Evolutionary conservation across 352 stramenopile genomes (phyloP), one percentile per base, ranked within the genome.

Genomic region (Globisporangium camurandrum): DNA sequence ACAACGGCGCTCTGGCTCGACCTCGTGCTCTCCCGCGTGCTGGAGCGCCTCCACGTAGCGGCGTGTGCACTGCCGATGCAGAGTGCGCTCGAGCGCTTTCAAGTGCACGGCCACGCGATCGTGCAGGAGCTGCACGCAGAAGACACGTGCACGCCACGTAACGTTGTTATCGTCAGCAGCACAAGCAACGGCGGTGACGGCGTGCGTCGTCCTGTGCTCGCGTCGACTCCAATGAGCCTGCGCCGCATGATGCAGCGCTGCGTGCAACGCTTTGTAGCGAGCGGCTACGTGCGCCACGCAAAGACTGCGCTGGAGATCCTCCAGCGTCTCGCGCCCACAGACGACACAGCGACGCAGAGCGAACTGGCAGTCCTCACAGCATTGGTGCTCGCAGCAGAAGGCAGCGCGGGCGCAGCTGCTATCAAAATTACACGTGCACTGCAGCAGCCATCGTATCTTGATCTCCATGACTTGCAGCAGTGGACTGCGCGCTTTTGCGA

Each of bases 1-100:
- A 46, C 64, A 10, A 62, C 74, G 9, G 62, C 71, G 26, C 66
- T 86, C 41, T 87, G 70, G 71, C 46, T 82, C 30, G 75, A 89
- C 5, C 31, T 89, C 19, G 65, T 43, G 17, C 57, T 75, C 48
- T 83, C 80, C 46, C 39, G 66, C 2, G 36, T 71, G 1, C 61
- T 84, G 19, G 71, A 89, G 43, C 56, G 58, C 11, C 51, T 82
- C 10, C 73, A 87, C 33, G 14, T 84, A 10, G 41, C 52, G 5
- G 62, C 49, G 17, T 69, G 70, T 17, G 56, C 57, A 8, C 17
- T 86, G 7, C 66, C 73, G 12, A 50, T 89, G 23, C 72, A 86
- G 51, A 72, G 55, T 44, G 67, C 74, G 9, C 57, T 89, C 2
- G 69, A 83, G 22, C 63, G 71, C 20, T 61, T 87, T 8, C 71